A percentile compares a stretch with the other conserved stretches of the same genome.
phyloP scores from a whole-genome alignment of 2,329 filamentous ascomycete genomes.

The Cordyceps tenuipes region DNA sequence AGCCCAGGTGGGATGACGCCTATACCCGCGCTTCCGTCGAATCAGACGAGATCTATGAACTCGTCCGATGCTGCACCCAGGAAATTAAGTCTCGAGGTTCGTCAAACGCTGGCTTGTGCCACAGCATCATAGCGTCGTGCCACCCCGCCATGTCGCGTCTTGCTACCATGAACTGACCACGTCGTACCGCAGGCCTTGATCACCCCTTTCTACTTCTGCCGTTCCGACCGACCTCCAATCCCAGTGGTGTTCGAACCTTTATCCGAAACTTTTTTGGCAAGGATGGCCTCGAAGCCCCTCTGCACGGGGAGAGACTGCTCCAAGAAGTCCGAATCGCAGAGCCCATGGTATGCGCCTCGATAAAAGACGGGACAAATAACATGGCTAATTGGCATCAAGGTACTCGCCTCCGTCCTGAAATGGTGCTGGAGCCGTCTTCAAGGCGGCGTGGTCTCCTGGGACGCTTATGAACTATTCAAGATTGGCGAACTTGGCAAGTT shows the following conservation, averaged over 20 bases:
- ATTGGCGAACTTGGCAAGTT: constrained; percentile 78
- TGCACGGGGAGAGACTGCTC: constrained; percentile 61
- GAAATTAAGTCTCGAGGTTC: constrained; percentile 93
- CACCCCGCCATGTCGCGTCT: background rate
- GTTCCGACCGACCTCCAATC: constrained; percentile 87
- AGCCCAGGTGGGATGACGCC: constrained; percentile 79
- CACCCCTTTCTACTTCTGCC: constrained; percentile 88
- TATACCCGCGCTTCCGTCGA: constrained; percentile 77
- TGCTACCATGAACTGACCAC: background rate
- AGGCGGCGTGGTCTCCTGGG: constrained; percentile 91
- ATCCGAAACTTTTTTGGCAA: constrained; percentile 85
- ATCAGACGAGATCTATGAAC: constrained; percentile 82
- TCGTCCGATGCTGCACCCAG: constrained; percentile 74
- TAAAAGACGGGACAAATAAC: constrained; percentile 13
- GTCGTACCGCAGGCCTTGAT: constrained; percentile 59
- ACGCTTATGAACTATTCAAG: constrained; percentile 92
- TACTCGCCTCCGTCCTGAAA: constrained; percentile 87
- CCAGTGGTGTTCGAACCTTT: constrained; percentile 85
- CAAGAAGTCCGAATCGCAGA: constrained; percentile 90
- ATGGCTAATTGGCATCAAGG: constrained; percentile 41
- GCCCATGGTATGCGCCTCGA: constrained; percentile 60
- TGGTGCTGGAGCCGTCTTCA: constrained; percentile 96
- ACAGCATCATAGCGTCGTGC: constrained; percentile 14
- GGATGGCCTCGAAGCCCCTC: constrained; percentile 52
- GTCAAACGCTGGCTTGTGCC: background rate